These are phyloP conservation scores for Xylariaceae sp. DNA, from an alignment of 2,329 filamentous ascomycete genomes.

Conservation along the genomic window DNA sequence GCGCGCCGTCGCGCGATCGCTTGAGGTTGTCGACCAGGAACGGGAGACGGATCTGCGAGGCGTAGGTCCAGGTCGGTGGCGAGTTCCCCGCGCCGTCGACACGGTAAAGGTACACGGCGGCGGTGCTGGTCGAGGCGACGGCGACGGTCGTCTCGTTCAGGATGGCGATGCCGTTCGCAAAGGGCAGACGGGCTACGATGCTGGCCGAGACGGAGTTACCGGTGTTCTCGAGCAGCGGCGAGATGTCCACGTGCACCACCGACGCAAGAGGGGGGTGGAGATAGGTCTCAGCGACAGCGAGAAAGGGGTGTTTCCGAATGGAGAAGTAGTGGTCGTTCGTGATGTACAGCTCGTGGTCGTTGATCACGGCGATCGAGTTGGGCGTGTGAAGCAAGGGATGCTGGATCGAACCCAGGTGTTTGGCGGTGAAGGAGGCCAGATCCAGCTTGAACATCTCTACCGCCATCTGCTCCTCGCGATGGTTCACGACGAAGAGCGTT, in stretches of 20 bases:
- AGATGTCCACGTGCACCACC: slow-evolving; percentile 41
- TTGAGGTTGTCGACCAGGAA: slow-evolving; percentile 48
- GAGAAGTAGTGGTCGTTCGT: slow-evolving; percentile 46
- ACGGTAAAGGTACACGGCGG: slow-evolving; percentile 37
- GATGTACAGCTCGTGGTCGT: slow-evolving; percentile 42
- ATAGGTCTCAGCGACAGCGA: slow-evolving; percentile 41
- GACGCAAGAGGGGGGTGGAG: slow-evolving; percentile 37
- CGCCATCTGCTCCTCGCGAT: slow-evolving; percentile 39
- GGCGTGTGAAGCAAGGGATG: slow-evolving; percentile 44
- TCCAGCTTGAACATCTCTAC: slow-evolving; percentile 47
- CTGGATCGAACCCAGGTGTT: slow-evolving; percentile 40
- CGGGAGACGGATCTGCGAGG: slow-evolving; percentile 32
- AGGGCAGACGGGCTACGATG: slow-evolving; percentile 40
- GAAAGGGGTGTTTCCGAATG: slow-evolving; percentile 22
- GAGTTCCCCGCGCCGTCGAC: slow-evolving; percentile 10
- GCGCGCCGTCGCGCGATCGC: slow-evolving; percentile 31
- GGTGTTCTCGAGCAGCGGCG: slow-evolving; percentile 20
- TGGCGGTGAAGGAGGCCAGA: slow-evolving; percentile 36
- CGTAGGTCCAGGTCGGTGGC: slow-evolving; percentile 18
- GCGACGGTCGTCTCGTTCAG: slow-evolving; percentile 43
- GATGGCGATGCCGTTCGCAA: slow-evolving; percentile 46
- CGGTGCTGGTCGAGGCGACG: slow-evolving; percentile 40
- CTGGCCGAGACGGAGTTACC: slow-evolving; percentile 17
- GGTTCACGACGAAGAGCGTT: slow-evolving; percentile 43
- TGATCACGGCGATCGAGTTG: slow-evolving; percentile 43